Percentiles rank a stretch among this genome's conserved stretches.
phyloP scores from a whole-genome alignment of 2,329 filamentous ascomycete genomes.

The Pezicula radicicola region DNA sequence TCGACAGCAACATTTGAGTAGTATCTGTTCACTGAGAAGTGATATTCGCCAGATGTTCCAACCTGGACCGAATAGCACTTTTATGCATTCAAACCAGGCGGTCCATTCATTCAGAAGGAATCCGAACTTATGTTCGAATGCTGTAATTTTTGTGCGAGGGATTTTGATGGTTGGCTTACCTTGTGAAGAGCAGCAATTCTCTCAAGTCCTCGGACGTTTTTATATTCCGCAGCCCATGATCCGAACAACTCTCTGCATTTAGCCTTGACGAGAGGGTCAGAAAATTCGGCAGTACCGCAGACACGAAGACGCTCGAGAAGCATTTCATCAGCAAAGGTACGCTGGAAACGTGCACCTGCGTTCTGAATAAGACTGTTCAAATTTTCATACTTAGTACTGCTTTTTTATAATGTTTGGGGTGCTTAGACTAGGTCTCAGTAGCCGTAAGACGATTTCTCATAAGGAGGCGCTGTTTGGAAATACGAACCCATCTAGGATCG shows the following conservation, averaged over 20 bases:
- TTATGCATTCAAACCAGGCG: too few species aligned
- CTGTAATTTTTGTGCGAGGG: slow-evolving; percentile 7
- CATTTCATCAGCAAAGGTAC: slow-evolving; percentile 84
- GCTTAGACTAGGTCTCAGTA: too few species aligned
- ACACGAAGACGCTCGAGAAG: slow-evolving; percentile 88
- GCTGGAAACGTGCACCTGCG: slow-evolving; percentile 82
- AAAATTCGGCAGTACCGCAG: slow-evolving; percentile 79
- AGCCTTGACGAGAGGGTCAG: slow-evolving; percentile 79
- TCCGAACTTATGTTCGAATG: too few species aligned
- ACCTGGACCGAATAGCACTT: too few species aligned
- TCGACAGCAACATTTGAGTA: too few species aligned
- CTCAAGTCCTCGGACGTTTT: slow-evolving; percentile 74
- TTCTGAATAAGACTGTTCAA: slow-evolving; percentile 75
- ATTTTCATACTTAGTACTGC: too few species aligned
- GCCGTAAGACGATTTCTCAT: too few species aligned
- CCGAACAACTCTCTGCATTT: slow-evolving; percentile 87
- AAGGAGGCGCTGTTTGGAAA: too few species aligned
- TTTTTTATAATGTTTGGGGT: too few species aligned
- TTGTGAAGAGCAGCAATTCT: slow-evolving; percentile 76
- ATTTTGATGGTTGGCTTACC: slow-evolving; percentile 30
- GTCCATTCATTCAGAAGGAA: too few species aligned
- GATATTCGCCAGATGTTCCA: too few species aligned
- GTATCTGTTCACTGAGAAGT: too few species aligned
- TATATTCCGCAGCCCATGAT: slow-evolving; percentile 82
- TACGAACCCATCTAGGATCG: slow-evolving; percentile 68